Conservation (phyloP, 2,329 filamentous ascomycete species). For the Trichoderma arundinaceum region DNA sequence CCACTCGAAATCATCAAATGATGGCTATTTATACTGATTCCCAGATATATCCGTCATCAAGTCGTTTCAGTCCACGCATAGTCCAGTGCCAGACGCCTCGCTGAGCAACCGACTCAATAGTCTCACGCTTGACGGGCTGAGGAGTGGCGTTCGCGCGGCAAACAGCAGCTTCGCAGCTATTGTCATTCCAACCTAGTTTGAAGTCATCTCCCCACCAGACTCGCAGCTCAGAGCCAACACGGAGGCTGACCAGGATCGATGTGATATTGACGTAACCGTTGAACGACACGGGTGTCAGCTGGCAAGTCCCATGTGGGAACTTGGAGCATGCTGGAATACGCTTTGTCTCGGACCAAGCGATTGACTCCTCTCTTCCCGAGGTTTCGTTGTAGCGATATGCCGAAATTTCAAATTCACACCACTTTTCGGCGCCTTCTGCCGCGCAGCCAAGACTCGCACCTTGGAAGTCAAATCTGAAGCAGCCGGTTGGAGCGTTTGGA, state of each 20-base stretch:
- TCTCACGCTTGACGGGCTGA: slow-evolving; percentile 43
- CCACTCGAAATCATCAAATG: slow-evolving; percentile 31
- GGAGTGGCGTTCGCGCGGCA: slow-evolving; percentile 43
- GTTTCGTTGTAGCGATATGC: slow-evolving; percentile 47
- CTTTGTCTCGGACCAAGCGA: slow-evolving; percentile 50
- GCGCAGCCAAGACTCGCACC: slow-evolving; percentile 49
- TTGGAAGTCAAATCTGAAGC: slow-evolving; percentile 50
- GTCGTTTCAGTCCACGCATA: slow-evolving; percentile 41
- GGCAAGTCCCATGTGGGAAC: slow-evolving; percentile 44
- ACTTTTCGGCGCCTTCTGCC: slow-evolving; percentile 44
- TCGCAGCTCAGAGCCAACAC: slow-evolving; percentile 46
- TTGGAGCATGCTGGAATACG: slow-evolving; percentile 47
- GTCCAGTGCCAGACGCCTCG: slow-evolving; percentile 47
- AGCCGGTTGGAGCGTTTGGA: slow-evolving; percentile 45
- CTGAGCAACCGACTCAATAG: slow-evolving; percentile 41
- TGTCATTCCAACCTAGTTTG: slow-evolving; percentile 50
- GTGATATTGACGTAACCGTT: slow-evolving; percentile 49
- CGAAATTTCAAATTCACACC: slow-evolving; percentile 51
- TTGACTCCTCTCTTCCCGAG: slow-evolving; percentile 44
- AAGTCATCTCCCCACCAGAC: slow-evolving; percentile 53
- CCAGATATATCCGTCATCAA: slow-evolving; percentile 44
- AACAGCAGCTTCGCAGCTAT: slow-evolving; percentile 47
- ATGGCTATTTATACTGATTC: slow-evolving; percentile 41
- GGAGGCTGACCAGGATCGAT: slow-evolving; percentile 48
- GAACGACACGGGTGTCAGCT: slow-evolving; percentile 45